These are phyloP conservation scores for Paradendryphiella salina DNA, from an alignment of 2,329 filamentous ascomycete species.

Conservation along the genomic window DNA sequence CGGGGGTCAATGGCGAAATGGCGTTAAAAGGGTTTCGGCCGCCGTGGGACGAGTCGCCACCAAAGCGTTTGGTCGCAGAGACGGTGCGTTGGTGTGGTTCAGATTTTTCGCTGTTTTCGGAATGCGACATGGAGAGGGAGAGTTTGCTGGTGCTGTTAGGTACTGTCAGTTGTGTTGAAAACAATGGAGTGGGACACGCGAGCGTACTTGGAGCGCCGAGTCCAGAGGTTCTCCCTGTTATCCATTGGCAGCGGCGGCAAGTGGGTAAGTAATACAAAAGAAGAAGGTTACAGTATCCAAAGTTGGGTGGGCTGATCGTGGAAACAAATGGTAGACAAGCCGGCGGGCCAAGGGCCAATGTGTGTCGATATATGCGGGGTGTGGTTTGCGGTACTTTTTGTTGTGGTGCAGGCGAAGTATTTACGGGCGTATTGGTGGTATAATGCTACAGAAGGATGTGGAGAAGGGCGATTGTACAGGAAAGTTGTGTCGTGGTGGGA, in stretches of 20 bases:
- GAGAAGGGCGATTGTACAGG: conserved; percentile 5
- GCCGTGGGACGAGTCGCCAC: conserved; percentile 74
- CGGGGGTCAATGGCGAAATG: conserved; percentile 69
- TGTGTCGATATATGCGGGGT: conserved; percentile 13
- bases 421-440: conserved; percentile 6
- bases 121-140: conserved; percentile 76
- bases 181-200: conserved; percentile 21
- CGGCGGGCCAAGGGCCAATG: conserved; percentile 32
- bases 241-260: conserved; percentile 43
- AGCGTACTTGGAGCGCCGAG: conserved; percentile 78
- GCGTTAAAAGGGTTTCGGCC: conserved; percentile 78
- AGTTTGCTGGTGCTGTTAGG: conserved; percentile 77
- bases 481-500: conserved; percentile 19
- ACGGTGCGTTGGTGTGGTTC: conserved; percentile 64
- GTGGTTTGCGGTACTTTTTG: conserved; percentile 7
- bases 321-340: conserved; percentile 39
- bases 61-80: conserved; percentile 72
- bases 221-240: conserved; percentile 63
- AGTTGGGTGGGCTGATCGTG: conserved; percentile 44
- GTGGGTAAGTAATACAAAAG: conserved; percentile 11
- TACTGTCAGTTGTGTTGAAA: conserved; percentile 33
- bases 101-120: conserved; percentile 56
- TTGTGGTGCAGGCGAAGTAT: conserved; percentile 5
- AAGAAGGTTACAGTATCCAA: conserved; percentile 22
- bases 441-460: conserved; percentile 7